These are phyloP conservation scores for Fusarium floridanum DNA, from an alignment of 2,329 filamentous ascomycete species.

Conservation along the genomic window DNA sequence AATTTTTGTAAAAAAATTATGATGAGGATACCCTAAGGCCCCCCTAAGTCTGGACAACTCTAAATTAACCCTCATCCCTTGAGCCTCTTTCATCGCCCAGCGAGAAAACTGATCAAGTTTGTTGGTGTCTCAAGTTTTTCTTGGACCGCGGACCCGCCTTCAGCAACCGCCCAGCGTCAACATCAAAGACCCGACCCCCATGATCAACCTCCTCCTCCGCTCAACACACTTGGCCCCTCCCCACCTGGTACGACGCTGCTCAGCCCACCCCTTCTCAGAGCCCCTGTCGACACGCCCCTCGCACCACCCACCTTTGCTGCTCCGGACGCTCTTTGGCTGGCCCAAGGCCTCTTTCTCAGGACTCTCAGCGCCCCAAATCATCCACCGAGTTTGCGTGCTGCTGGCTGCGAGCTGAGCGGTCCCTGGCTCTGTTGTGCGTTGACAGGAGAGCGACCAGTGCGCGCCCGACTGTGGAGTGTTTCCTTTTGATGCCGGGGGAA, in stretches of 20 bases:
- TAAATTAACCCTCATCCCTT: background rate
- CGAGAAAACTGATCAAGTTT: background rate
- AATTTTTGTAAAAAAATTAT: background rate
- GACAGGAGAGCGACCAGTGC: conserved; percentile 47
- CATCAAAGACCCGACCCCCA: conserved; percentile 32
- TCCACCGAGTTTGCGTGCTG: conserved; percentile 40
- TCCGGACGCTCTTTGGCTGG: conserved; percentile 36
- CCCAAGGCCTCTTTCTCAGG: background rate
- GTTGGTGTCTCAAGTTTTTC: conserved; percentile 4
- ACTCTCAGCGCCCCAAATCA: conserved; percentile 36
- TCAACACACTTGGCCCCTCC: conserved; percentile 37
- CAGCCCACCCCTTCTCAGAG: conserved; percentile 38
- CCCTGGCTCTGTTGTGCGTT: conserved; percentile 44
- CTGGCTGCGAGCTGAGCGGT: conserved; percentile 38
- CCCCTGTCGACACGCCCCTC: conserved; percentile 46
- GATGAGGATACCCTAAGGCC: background rate
- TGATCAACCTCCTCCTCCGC: conserved; percentile 44
- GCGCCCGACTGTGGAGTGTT: conserved; percentile 42
- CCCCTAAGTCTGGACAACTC: background rate
- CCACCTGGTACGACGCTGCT: conserved; percentile 51
- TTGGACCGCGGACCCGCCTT: conserved; percentile 26
- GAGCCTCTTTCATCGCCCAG: background rate
- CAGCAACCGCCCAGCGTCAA: conserved; percentile 40
- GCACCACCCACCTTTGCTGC: conserved; percentile 42
- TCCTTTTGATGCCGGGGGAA: conserved; percentile 18